A percentile compares a stretch with the other conserved stretches of the same genome.
These are phyloP conservation scores for Lachancea quebecensis DNA, from an alignment of 805 yeast genomes.

Conservation along the genomic window DNA sequence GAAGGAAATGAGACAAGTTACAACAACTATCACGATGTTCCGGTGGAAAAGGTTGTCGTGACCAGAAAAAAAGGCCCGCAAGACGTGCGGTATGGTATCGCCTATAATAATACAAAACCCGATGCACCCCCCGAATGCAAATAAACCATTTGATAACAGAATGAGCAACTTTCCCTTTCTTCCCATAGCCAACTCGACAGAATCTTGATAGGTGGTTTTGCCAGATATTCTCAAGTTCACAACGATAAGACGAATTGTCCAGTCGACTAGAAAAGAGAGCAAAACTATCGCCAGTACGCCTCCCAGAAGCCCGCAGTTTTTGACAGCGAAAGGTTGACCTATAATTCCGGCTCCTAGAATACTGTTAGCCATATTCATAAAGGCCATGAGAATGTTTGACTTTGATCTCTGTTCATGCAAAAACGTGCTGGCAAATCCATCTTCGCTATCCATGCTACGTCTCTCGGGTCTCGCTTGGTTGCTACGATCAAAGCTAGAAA, in stretches of 20 bases:
- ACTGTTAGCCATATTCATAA: conserved; percentile 95
- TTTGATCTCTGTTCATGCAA: conserved; percentile 24
- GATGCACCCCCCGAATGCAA: conserved; percentile 91
- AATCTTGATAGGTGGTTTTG: conserved; percentile 73
- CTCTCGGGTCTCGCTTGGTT: background rate
- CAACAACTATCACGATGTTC: conserved; percentile 60
- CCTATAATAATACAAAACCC: conserved; percentile 94
- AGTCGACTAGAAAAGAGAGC: conserved; percentile 70
- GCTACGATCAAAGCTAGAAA: conserved; percentile 4
- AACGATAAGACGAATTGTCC: conserved; percentile 79
- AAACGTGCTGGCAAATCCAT: conserved; percentile 8
- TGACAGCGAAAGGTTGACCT: conserved; percentile 86
- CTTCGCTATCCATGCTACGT: conserved; percentile 18
- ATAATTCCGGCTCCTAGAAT: conserved; percentile 94
- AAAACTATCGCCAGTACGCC: conserved; percentile 56
- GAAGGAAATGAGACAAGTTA: conserved; percentile 66
- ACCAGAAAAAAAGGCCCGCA: conserved; percentile 55
- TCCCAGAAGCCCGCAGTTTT: conserved; percentile 70
- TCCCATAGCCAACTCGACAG: conserved; percentile 77
- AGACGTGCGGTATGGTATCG: conserved; percentile 88
- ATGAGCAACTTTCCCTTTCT: conserved; percentile 58
- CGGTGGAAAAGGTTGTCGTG: conserved; percentile 45
- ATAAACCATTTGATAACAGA: conserved; percentile 70
- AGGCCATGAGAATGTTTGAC: conserved; percentile 74
- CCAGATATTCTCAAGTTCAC: conserved; percentile 75